Evolutionary conservation across 148 eudicot genomes (phyloP).

Genomic region (Nyssa sinensis): DNA sequence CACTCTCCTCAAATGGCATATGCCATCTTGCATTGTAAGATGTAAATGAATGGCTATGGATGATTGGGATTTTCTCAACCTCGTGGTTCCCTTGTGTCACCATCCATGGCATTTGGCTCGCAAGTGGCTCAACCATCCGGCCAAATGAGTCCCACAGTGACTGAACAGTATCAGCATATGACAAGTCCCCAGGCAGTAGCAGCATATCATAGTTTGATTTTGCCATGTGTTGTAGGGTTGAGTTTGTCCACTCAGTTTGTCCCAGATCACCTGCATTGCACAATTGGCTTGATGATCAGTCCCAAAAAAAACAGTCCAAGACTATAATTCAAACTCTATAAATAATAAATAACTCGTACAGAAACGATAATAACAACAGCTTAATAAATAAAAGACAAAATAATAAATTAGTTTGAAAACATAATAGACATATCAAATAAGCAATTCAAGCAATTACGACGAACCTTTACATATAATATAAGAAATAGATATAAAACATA

Average conservation of each 20-base stretch:
- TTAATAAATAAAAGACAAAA: too few species aligned
- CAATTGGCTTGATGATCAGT: too few species aligned
- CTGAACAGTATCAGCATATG: neutral
- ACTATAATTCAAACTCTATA: too few species aligned
- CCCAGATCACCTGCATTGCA: slow-evolving; percentile 22
- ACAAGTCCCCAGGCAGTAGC: neutral
- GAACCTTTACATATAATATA: too few species aligned
- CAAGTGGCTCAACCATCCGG: slow-evolving; percentile 17
- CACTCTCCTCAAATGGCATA: slow-evolving; percentile 27
- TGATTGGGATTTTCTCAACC: slow-evolving; percentile 15
- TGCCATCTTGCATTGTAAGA: slow-evolving; percentile 24
- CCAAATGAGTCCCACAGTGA: slow-evolving; percentile 25
- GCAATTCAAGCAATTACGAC: too few species aligned
- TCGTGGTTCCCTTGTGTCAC: slow-evolving; percentile 28
- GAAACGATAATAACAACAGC: too few species aligned
- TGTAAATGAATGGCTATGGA: neutral
- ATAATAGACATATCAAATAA: too few species aligned
- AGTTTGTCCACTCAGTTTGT: slow-evolving; percentile 22
- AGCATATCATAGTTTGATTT: slow-evolving; percentile 6
- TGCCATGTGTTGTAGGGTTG: slow-evolving; percentile 17
- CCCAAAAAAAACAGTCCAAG: too few species aligned
- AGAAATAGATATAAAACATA: too few species aligned
- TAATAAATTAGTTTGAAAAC: too few species aligned
- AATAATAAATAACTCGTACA: too few species aligned
- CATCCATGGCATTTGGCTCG: slow-evolving; percentile 28